These are phyloP conservation scores for Borealophlyctis nickersoniae DNA, from an alignment of 192 early-diverging fungal species.

Conservation along the genomic window DNA sequence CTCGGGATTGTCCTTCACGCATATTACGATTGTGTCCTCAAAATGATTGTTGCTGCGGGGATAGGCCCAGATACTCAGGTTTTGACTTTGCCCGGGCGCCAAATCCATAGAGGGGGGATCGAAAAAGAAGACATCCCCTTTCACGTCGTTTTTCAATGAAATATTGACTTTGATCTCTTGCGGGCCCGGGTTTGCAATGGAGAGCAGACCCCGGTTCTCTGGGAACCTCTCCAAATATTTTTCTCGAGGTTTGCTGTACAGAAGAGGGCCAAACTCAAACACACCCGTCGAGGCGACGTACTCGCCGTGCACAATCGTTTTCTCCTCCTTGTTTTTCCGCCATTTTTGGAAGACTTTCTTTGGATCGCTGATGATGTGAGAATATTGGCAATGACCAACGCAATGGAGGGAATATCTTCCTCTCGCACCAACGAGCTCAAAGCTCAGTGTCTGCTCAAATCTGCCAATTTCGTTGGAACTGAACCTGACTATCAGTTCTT, in stretches of 20 bases:
- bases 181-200: slow-evolving; percentile 42
- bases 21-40: slow-evolving; percentile 53
- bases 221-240: slow-evolving; percentile 58
- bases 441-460: slow-evolving; percentile 45
- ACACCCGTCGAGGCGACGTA: slow-evolving; percentile 38
- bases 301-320: slow-evolving; percentile 50
- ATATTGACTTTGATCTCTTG: slow-evolving; percentile 49
- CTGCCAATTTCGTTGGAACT: slow-evolving; percentile 48
- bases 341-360: slow-evolving; percentile 51
- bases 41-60: slow-evolving; percentile 40
- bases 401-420: slow-evolving; percentile 38
- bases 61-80: slow-evolving; percentile 51
- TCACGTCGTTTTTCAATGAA: slow-evolving; percentile 48
- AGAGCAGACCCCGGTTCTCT: slow-evolving; percentile 53
- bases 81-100: slow-evolving; percentile 39
- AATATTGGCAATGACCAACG: slow-evolving; percentile 50
- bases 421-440: slow-evolving; percentile 48
- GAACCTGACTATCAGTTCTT: slow-evolving; percentile 50
- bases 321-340: slow-evolving; percentile 47
- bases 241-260: slow-evolving; percentile 57
- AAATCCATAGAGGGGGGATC: slow-evolving; percentile 53
- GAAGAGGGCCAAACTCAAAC: slow-evolving; percentile 59
- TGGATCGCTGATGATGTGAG: slow-evolving; percentile 41
- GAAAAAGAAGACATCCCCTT: slow-evolving; percentile 57
- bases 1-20: slow-evolving; percentile 67